Evolutionary conservation across 2,329 filamentous ascomycete genomes (phyloP).

Genomic region (Colletotrichum sp.): DNA sequence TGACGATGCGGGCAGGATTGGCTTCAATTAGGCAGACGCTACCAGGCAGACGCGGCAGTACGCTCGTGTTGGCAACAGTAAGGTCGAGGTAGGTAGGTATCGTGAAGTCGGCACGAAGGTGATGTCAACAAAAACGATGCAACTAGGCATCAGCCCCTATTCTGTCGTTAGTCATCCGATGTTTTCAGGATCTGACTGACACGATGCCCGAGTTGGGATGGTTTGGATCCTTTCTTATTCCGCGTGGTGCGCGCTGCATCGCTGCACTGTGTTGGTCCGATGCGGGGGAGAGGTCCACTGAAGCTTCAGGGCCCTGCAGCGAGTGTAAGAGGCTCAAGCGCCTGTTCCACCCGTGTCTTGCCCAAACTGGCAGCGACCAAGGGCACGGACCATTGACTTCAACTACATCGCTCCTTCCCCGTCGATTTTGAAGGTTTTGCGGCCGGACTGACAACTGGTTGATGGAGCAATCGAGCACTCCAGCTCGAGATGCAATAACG

Average conservation of each 20-base stretch:
- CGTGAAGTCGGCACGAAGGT: background rate
- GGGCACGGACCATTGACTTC: background rate
- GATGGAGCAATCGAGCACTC: too few species aligned
- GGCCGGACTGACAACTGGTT: too few species aligned
- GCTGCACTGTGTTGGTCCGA: background rate
- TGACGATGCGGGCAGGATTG: background rate
- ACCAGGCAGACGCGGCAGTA: background rate
- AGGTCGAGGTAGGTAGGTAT: background rate
- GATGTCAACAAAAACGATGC: background rate
- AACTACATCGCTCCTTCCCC: background rate
- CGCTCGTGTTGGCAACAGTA: fast-evolving
- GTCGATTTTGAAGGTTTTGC: too few species aligned
- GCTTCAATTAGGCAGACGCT: background rate
- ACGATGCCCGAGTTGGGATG: background rate
- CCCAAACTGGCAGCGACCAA: background rate
- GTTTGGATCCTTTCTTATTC: background rate
- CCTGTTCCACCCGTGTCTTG: background rate
- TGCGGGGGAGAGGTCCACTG: background rate
- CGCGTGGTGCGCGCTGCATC: background rate
- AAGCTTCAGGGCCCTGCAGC: background rate
- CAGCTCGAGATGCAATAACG: too few species aligned
- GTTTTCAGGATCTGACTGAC: background rate
- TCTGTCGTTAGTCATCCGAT: background rate
- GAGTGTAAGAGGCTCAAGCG: background rate
- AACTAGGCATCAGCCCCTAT: background rate